Evolutionary conservation across 2,329 filamentous ascomycete species (phyloP).

Genomic region (Lecanicillium sp.): DNA sequence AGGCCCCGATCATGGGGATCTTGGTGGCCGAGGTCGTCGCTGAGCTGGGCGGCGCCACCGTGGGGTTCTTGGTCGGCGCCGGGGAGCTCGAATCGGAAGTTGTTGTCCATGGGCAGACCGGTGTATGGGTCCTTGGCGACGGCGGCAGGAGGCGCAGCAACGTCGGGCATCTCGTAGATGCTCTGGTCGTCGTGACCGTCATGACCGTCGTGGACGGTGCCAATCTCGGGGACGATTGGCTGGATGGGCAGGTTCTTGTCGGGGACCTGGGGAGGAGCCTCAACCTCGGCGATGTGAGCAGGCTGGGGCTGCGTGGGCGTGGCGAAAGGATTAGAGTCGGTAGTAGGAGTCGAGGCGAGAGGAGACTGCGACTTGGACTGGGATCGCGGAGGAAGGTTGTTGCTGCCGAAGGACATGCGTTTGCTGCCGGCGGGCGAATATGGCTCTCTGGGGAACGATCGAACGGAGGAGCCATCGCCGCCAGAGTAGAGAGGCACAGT

Average conservation of each 20-base stretch:
- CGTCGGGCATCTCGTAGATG: slow-evolving; percentile 24
- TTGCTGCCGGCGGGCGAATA: slow-evolving; percentile 39
- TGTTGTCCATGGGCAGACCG: slow-evolving; percentile 16
- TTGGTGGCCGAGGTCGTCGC: slow-evolving; percentile 19
- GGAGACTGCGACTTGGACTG: slow-evolving; percentile 42
- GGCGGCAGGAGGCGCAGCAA: slow-evolving; percentile 26
- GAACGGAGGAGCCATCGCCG: slow-evolving; percentile 51
- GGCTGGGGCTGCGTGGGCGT: slow-evolving; percentile 28
- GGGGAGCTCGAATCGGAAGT: slow-evolving; percentile 15
- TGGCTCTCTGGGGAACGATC: slow-evolving; percentile 40
- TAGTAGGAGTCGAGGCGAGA: slow-evolving; percentile 14
- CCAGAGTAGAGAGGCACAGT: slow-evolving; percentile 50
- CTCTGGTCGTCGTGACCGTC: slow-evolving; percentile 13
- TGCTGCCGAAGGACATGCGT: slow-evolving; percentile 25
- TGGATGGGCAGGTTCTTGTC: slow-evolving; percentile 26
- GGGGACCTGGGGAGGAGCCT: slow-evolving; percentile 17
- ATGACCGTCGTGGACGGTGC: slow-evolving; percentile 24
- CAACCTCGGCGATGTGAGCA: slow-evolving; percentile 18
- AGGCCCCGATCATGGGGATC: slow-evolving; percentile 25
- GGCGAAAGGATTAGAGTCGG: slow-evolving; percentile 30
- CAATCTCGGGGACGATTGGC: slow-evolving; percentile 34
- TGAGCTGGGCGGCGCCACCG: slow-evolving; percentile 17
- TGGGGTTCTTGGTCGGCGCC: slow-evolving; percentile 8
- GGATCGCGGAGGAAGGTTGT: slow-evolving; percentile 27
- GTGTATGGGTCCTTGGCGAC: slow-evolving; percentile 24